A percentile compares a stretch with the other conserved stretches of the same genome.
Evolutionary conservation across 768 basidiomycete species (phyloP).

Genomic region (Infundibulicybe gibba): DNA sequence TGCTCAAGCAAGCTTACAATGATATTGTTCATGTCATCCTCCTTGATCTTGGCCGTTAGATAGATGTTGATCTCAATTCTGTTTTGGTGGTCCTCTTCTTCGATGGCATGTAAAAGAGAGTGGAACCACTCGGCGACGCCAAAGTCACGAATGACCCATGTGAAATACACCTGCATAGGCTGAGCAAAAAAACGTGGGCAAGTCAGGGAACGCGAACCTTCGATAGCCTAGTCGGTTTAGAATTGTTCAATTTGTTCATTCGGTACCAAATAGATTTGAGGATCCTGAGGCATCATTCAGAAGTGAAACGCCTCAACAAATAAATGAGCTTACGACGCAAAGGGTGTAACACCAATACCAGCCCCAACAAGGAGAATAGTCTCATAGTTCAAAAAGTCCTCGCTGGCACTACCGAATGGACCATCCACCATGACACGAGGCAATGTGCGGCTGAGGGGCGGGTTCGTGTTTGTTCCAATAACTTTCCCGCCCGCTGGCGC

Average conservation of each 20-base stretch:
- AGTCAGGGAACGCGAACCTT: conserved; percentile 45
- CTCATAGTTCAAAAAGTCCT: conserved; percentile 90
- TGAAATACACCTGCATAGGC: conserved; percentile 66
- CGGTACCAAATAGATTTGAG: conserved; percentile 95
- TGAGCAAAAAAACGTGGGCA: not conserved
- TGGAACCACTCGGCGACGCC: conserved; percentile 93
- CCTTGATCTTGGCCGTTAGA: conserved; percentile 86
- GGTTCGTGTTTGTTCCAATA: conserved; percentile 51
- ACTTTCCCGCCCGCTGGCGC: conserved; percentile 51
- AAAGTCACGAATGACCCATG: conserved; percentile 95
- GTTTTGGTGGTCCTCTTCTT: conserved; percentile 85
- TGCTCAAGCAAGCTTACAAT: conserved; percentile 45
- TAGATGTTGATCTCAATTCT: conserved; percentile 94
- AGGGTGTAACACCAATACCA: conserved; percentile 96
- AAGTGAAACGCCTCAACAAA: not conserved
- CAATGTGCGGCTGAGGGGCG: conserved; percentile 66
- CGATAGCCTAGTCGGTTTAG: conserved; percentile 76
- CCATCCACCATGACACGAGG: conserved; percentile 97
- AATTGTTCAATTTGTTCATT: conserved; percentile 81
- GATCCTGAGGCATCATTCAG: conserved; percentile 43
- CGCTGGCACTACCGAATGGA: conserved; percentile 89
- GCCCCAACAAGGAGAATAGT: conserved; percentile 87
- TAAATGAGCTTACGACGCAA: conserved; percentile 71
- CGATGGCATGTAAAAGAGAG: conserved; percentile 87
- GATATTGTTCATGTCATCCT: conserved; percentile 93